These are phyloP conservation scores for Saraca asoca DNA, from an alignment of 331 rosid species.

Conservation along the genomic window DNA sequence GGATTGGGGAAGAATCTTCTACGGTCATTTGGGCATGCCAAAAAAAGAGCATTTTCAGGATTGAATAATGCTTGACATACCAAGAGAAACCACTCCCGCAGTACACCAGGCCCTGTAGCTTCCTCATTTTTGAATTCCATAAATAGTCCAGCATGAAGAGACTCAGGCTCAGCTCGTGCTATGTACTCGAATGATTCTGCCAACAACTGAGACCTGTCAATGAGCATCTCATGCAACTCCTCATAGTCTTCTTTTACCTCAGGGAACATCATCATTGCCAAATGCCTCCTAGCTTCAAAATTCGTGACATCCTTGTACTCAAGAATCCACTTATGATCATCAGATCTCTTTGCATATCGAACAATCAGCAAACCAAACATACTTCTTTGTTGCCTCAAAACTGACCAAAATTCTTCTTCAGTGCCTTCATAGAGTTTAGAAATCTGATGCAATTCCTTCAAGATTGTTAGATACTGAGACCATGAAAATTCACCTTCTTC, in stretches of 20 bases:
- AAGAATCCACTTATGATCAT: slow-evolving; percentile 78
- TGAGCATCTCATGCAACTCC: slow-evolving; percentile 92
- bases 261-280: slow-evolving; percentile 87
- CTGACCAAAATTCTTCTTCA: slow-evolving; percentile 58
- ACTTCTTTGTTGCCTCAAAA: slow-evolving; percentile 48
- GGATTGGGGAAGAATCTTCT: slow-evolving; percentile 87
- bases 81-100: slow-evolving; percentile 90
- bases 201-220: slow-evolving; percentile 86
- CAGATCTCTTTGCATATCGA: slow-evolving; percentile 62
- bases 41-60: slow-evolving; percentile 81
- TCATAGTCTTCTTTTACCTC: slow-evolving; percentile 87
- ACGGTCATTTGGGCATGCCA: slow-evolving; percentile 75
- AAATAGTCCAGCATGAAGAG: slow-evolving; percentile 74
- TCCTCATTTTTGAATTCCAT: slow-evolving; percentile 97
- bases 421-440: slow-evolving; percentile 63
- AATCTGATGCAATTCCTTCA: slow-evolving; percentile 65
- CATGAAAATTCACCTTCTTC: slow-evolving; percentile 51
- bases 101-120: slow-evolving; percentile 97
- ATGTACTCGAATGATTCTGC: slow-evolving; percentile 85
- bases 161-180: slow-evolving; percentile 57
- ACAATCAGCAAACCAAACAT: slow-evolving; percentile 54
- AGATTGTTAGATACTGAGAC: slow-evolving; percentile 78
- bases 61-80: slow-evolving; percentile 84
- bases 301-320: slow-evolving; percentile 63
- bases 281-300: slow-evolving; percentile 87